Percentiles rank a stretch among this genome's conserved stretches.
phyloP scores from a whole-genome alignment of 768 basidiomycete species.

The Clitopilus hobsonii region DNA sequence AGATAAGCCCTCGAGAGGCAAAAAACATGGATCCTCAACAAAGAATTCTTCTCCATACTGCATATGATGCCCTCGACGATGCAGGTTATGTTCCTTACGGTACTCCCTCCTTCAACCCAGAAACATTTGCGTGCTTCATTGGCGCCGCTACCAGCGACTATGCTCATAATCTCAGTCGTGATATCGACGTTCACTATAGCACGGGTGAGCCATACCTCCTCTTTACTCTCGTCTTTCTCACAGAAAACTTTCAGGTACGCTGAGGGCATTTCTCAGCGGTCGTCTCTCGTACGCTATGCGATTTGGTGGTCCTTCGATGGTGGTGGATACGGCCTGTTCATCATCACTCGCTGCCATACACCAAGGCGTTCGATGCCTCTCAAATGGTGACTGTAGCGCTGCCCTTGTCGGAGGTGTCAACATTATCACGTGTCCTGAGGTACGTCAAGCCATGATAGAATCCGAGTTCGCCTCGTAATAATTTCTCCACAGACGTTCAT shows the following conservation, averaged over 20 bases:
- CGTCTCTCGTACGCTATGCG: slow-evolving; percentile 67
- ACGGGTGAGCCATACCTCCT: slow-evolving; percentile 40
- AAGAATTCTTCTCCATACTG: slow-evolving; percentile 59
- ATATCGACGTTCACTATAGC: slow-evolving; percentile 68
- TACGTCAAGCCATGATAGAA: slow-evolving; percentile 28
- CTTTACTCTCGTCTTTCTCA: background rate
- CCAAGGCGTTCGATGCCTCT: slow-evolving; percentile 62
- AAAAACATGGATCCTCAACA: slow-evolving; percentile 77
- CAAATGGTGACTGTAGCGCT: slow-evolving; percentile 59
- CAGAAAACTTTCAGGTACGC: slow-evolving; percentile 53
- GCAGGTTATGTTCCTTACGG: slow-evolving; percentile 65
- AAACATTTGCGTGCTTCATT: slow-evolving; percentile 59
- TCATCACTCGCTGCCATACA: slow-evolving; percentile 65
- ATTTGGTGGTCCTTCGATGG: slow-evolving; percentile 65
- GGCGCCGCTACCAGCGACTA: slow-evolving; percentile 73
- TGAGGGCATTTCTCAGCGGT: slow-evolving; percentile 65
- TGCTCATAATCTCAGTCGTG: slow-evolving; percentile 52
- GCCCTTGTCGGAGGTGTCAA: slow-evolving; percentile 77
- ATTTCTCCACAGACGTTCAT: slow-evolving; percentile 56
- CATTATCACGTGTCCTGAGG: slow-evolving; percentile 65
- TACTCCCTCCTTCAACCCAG: slow-evolving; percentile 45
- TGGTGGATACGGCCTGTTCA: slow-evolving; percentile 73
- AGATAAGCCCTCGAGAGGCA: slow-evolving; percentile 70
- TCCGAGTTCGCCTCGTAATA: too few relatives aligned
- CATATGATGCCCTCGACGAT: slow-evolving; percentile 65